Conservation (phyloP, 257 asterid species). For the Plectranthus barbatus region DNA sequence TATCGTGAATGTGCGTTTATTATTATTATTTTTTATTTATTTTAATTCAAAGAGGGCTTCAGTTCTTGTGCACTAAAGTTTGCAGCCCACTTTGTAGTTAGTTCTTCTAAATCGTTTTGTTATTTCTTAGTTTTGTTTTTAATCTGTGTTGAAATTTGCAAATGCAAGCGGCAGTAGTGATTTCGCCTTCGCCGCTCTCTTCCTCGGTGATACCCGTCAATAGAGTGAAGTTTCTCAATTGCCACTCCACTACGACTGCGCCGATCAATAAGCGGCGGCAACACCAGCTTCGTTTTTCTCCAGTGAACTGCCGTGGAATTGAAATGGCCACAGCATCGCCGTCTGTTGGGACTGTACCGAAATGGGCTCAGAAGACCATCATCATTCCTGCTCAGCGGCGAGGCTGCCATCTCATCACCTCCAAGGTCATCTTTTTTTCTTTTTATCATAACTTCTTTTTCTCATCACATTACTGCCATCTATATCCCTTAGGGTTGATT, state of each 20-base stretch:
- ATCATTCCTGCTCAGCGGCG: conserved; percentile 72
- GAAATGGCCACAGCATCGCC: conserved; percentile 35
- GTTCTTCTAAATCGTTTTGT: background rate
- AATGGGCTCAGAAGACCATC: conserved; percentile 87
- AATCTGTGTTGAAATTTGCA: background rate
- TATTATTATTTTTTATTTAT: no score
- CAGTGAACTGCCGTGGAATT: background rate
- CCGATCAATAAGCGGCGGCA: conserved; percentile 16
- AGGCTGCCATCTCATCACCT: conserved; percentile 86
- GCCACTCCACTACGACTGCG: background rate
- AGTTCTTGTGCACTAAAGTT: background rate
- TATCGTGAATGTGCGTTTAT: background rate
- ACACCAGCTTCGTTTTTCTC: conserved; percentile 10
- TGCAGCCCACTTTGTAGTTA: background rate
- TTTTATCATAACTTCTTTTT: background rate
- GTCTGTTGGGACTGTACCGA: conserved; percentile 39
- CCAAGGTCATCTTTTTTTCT: conserved; percentile 36
- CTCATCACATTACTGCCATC: background rate
- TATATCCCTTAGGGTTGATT: background rate
- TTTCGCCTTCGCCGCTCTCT: conserved; percentile 7
- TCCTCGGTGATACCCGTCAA: conserved; percentile 2
- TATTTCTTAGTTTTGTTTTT: background rate
- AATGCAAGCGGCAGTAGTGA: conserved; percentile 12
- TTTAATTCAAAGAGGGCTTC: background rate
- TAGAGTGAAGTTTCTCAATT: background rate